Conservation (phyloP, 1,139 yeast genomes). For the Pneumocystis sp. region DNA sequence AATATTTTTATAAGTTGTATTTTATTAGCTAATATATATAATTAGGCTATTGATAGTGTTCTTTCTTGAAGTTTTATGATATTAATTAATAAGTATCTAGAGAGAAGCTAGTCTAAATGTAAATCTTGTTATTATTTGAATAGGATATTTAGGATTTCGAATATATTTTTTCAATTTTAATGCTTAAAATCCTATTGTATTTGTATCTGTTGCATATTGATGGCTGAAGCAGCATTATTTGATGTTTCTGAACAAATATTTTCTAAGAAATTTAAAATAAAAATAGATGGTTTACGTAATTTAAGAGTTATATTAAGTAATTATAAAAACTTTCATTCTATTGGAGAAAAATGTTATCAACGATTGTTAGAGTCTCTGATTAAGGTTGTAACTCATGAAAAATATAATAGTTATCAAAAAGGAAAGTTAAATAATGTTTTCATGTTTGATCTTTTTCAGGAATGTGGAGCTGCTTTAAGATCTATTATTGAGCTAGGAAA, state of each 20-base stretch:
- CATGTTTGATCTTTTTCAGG: neutral
- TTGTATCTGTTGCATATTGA: neutral
- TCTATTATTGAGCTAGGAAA: neutral
- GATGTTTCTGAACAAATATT: neutral
- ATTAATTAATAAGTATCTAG: neutral
- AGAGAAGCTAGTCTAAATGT: neutral
- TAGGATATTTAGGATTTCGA: neutral
- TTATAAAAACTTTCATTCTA: neutral
- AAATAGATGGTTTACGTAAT: neutral
- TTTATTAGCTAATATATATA: neutral
- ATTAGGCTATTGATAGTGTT: neutral
- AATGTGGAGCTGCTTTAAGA: slow-evolving; percentile 3
- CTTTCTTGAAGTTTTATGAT: neutral
- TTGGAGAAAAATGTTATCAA: neutral
- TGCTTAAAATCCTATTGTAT: neutral
- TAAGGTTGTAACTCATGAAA: neutral
- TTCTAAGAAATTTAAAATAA: neutral
- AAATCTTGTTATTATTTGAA: neutral
- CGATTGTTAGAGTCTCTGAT: neutral
- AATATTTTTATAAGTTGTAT: neutral
- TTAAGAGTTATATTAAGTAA: neutral
- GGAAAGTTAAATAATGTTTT: neutral
- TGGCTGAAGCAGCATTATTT: neutral
- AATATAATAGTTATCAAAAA: neutral
- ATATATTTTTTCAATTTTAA: neutral